A percentile compares a stretch with the other conserved stretches of the same genome.
phyloP scores from a whole-genome alignment of 108 stramenopile genomes.

The Discostella stelligeroides region DNA sequence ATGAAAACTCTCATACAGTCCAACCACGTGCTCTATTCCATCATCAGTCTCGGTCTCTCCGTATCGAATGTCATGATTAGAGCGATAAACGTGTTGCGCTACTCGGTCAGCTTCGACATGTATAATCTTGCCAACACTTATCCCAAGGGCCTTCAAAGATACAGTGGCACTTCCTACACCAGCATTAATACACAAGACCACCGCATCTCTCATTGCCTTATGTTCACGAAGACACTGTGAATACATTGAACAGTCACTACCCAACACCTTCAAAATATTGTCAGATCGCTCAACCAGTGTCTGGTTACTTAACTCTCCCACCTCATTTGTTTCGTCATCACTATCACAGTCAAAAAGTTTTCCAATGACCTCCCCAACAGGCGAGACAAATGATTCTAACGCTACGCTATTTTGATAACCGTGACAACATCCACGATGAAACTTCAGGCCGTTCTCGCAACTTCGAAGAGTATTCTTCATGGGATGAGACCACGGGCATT shows the following conservation, averaged over 20 bases:
- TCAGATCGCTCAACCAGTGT: neutral
- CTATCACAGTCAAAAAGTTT: neutral
- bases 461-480: constrained; percentile 6
- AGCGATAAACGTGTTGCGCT: constrained; percentile 49
- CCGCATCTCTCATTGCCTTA: constrained; percentile 5
- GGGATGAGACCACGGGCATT: constrained; percentile 11
- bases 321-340: neutral
- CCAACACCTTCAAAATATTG: neutral
- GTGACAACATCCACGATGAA: constrained; percentile 38
- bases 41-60: constrained; percentile 22
- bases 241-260: constrained; percentile 4
- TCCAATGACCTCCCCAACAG: constrained; percentile 8
- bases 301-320: constrained; percentile 2
- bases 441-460: constrained; percentile 18
- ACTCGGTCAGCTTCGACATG: constrained; percentile 61
- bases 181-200: constrained; percentile 38
- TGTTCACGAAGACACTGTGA: neutral
- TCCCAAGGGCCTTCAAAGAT: constrained; percentile 20
- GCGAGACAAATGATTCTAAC: constrained; percentile 25
- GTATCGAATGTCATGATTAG: constrained; percentile 45
- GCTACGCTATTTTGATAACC: constrained; percentile 1
- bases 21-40: constrained; percentile 48
- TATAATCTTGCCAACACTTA: constrained; percentile 35
- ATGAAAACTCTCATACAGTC: constrained; percentile 28
- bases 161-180: constrained; percentile 31